Evolutionary conservation across 306 rosid genomes (phyloP).

Genomic region (Sindora glabra): DNA sequence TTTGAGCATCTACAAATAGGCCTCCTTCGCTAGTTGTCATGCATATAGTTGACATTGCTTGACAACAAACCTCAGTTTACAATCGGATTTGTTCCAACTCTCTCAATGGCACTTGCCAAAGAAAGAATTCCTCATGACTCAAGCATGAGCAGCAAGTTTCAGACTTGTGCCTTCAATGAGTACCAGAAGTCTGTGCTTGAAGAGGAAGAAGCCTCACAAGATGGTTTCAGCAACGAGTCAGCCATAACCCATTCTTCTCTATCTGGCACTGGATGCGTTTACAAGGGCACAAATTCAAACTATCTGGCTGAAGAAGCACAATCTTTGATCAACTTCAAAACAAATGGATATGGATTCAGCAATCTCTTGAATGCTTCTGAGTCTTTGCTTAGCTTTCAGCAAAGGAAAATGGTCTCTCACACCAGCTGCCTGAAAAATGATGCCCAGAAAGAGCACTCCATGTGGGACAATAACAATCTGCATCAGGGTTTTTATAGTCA

Average conservation of each 20-base stretch:
- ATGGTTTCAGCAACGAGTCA: conserved; percentile 32
- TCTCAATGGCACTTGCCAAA: conserved; percentile 42
- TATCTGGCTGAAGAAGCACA: conserved; percentile 32
- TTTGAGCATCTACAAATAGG: conserved; percentile 40
- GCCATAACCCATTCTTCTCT: conserved; percentile 24
- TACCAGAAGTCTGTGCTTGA: conserved; percentile 14
- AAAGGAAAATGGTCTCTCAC: conserved; percentile 10
- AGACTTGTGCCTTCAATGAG: conserved; percentile 23
- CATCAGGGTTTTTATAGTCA: conserved; percentile 12
- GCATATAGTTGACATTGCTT: conserved; percentile 7
- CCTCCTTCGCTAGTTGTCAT: conserved; percentile 12
- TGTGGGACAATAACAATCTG: conserved; percentile 22
- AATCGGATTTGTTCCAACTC: background rate
- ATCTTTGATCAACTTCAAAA: conserved; percentile 59
- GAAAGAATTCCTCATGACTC: conserved; percentile 26
- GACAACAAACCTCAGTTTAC: background rate
- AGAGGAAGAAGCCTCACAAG: conserved; percentile 29
- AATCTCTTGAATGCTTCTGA: conserved; percentile 19
- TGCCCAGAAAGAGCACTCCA: conserved; percentile 20
- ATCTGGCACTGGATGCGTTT: conserved; percentile 18
- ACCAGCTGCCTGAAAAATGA: conserved; percentile 10
- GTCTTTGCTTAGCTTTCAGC: conserved; percentile 67
- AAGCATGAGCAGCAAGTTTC: conserved; percentile 17
- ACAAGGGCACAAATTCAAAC: conserved; percentile 7
- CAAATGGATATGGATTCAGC: conserved; percentile 4